phyloP scores from a whole-genome alignment of 169 alveolate species.

The Besnoitia besnoiti region DNA sequence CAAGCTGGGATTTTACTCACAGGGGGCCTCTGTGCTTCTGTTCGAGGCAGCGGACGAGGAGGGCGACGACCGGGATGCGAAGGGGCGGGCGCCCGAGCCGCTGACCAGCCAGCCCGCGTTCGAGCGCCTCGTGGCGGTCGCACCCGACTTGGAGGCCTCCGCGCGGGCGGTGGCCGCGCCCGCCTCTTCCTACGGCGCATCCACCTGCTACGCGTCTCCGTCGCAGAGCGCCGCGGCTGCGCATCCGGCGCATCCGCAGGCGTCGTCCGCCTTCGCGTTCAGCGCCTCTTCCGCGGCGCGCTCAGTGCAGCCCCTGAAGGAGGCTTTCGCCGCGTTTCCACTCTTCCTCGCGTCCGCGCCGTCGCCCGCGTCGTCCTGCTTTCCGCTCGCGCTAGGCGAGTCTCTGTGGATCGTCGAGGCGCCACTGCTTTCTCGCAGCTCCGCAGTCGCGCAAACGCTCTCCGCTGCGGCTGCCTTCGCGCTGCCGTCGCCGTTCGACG shows the following conservation, averaged over 20 bases:
- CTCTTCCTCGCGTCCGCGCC: constrained; percentile 17
- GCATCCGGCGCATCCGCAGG: background rate
- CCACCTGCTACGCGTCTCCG: no score
- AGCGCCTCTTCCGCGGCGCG: background rate
- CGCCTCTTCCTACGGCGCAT: background rate
- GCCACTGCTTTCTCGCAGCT: background rate
- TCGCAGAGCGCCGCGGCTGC: no score
- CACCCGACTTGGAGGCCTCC: constrained; percentile 10
- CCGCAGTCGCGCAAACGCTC: background rate
- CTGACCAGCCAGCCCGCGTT: background rate
- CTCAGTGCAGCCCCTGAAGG: background rate
- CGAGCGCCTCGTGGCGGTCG: constrained; percentile 5
- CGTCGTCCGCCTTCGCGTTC: background rate
- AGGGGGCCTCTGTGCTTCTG: background rate
- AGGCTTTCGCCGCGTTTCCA: constrained; percentile 13
- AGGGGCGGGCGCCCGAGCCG: background rate
- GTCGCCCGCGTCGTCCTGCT: background rate
- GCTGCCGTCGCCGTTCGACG: constrained; percentile 9
- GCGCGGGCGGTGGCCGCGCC: background rate
- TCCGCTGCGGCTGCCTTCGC: background rate
- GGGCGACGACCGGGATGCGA: background rate
- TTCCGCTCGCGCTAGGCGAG: background rate
- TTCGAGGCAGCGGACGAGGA: background rate
- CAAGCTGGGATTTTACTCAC: background rate
- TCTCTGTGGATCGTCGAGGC: background rate